A percentile compares a stretch with the other conserved stretches of the same genome.
phyloP scores from a whole-genome alignment of 1,284 basidiomycete species.

The Sporisorium iseilematis-ciliati region DNA sequence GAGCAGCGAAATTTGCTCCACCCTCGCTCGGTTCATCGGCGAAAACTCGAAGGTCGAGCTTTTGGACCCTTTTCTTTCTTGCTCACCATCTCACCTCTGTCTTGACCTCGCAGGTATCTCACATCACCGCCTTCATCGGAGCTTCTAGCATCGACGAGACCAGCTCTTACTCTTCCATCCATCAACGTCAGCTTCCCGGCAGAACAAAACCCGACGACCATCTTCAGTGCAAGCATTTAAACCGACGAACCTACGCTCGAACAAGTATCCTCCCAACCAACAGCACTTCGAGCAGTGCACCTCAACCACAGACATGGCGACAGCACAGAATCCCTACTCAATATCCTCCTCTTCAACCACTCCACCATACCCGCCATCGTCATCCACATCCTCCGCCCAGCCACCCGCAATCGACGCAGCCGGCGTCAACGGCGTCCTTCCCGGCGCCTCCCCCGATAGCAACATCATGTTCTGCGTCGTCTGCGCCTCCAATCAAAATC shows the following conservation, averaged over 20 bases:
- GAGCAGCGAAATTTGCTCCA: not conserved
- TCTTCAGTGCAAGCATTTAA: no score
- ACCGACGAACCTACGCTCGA: not conserved
- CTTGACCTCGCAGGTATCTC: no score
- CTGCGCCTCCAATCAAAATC: slow-evolving; percentile 97
- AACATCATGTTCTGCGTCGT: slow-evolving; percentile 86
- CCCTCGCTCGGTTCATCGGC: not conserved
- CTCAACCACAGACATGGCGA: slow-evolving; percentile 9
- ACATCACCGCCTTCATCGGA: no score
- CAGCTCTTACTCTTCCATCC: no score
- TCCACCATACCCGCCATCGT: slow-evolving; percentile 13
- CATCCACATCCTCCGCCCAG: slow-evolving; percentile 1
- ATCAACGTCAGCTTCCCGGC: no score
- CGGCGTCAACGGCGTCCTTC: slow-evolving; percentile 19
- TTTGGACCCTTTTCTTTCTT: slow-evolving; percentile 1
- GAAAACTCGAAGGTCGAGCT: not conserved
- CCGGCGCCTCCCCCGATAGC: slow-evolving; percentile 23
- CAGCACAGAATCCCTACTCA: slow-evolving; percentile 32
- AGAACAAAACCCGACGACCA: not conserved
- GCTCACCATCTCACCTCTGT: no score
- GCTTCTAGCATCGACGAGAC: no score
- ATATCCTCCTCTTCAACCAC: slow-evolving; percentile 16
- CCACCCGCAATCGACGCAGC: slow-evolving; percentile 13
- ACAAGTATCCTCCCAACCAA: not conserved
- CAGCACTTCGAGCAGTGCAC: not conserved